phyloP scores from a whole-genome alignment of 139 green algal species.

The Gonium pectorale region DNA sequence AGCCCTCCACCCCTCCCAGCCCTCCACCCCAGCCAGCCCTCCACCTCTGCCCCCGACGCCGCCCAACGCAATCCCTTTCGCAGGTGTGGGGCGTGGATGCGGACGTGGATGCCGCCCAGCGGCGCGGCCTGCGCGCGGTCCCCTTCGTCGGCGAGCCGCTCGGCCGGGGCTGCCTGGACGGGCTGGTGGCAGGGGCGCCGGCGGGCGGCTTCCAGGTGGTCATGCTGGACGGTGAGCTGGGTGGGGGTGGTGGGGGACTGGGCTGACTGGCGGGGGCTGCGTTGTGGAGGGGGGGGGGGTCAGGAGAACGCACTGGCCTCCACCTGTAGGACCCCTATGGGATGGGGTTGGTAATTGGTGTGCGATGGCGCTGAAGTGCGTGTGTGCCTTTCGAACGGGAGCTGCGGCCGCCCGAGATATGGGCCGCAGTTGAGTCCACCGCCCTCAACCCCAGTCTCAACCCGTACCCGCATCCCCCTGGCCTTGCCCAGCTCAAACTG shows the following conservation, averaged over 20 bases:
- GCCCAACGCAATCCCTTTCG: no score
- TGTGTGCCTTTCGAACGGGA: no score
- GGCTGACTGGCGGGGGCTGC: neutral
- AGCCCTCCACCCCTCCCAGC: no score
- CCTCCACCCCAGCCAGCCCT: no score
- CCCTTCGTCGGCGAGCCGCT: slow-evolving; percentile 4
- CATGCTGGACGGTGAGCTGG: slow-evolving; percentile 41
- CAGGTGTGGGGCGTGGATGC: slow-evolving; percentile 39
- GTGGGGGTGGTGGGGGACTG: neutral
- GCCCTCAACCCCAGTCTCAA: neutral
- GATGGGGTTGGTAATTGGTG: no score
- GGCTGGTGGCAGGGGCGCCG: neutral
- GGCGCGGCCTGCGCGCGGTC: slow-evolving; percentile 14
- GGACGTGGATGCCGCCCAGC: slow-evolving; percentile 3
- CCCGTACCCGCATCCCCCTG: neutral
- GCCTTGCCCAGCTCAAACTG: neutral
- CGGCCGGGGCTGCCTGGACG: neutral
- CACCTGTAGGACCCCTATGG: no score
- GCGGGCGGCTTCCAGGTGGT: slow-evolving; percentile 46
- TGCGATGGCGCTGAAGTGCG: no score
- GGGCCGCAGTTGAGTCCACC: no score
- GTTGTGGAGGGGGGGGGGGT: neutral
- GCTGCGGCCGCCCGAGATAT: no score
- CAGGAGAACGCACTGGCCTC: no score
- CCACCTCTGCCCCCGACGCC: neutral